These are phyloP conservation scores for Cladorrhinum sp. DNA, from an alignment of 2,329 filamentous ascomycete species.

Conservation along the genomic window DNA sequence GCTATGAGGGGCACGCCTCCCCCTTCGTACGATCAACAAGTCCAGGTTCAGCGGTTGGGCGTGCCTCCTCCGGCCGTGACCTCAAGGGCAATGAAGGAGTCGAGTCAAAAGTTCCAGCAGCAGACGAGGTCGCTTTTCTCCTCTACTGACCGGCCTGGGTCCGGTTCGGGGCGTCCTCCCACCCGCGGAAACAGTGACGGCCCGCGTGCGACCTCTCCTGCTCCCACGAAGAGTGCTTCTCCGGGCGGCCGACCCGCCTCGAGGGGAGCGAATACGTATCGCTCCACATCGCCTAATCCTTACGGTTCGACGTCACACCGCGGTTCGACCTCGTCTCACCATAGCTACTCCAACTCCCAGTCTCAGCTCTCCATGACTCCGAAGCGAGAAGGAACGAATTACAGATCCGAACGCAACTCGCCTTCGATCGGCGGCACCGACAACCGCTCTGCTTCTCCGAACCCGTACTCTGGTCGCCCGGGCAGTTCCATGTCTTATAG, in stretches of 20 bases:
- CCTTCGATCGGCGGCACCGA: not conserved
- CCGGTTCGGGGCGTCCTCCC: slow-evolving; percentile 44
- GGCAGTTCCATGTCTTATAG: not conserved
- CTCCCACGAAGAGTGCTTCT: slow-evolving; percentile 60
- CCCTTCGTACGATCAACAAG: slow-evolving; percentile 76
- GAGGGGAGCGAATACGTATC: slow-evolving; percentile 34
- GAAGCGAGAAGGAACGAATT: not conserved
- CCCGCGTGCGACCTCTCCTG: slow-evolving; percentile 64
- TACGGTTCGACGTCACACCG: slow-evolving; percentile 38
- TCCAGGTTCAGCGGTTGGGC: slow-evolving; percentile 74
- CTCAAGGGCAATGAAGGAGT: slow-evolving; percentile 91
- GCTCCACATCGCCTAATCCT: slow-evolving; percentile 53
- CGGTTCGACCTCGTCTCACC: not conserved
- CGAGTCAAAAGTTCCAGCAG: slow-evolving; percentile 80
- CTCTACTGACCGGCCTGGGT: slow-evolving; percentile 35
- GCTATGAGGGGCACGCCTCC: slow-evolving; percentile 74
- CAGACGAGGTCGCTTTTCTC: slow-evolving; percentile 80
- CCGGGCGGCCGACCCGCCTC: slow-evolving; percentile 53
- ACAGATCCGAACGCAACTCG: not conserved
- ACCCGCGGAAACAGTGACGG: slow-evolving; percentile 60
- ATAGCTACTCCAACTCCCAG: not conserved
- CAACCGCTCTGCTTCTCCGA: not conserved
- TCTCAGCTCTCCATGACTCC: not conserved
- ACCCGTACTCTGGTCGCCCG: not conserved
- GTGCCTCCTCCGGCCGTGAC: slow-evolving; percentile 91